Conservation (phyloP, 2,329 filamentous ascomycete genomes). For the Scedosporium aurantiacum region DNA sequence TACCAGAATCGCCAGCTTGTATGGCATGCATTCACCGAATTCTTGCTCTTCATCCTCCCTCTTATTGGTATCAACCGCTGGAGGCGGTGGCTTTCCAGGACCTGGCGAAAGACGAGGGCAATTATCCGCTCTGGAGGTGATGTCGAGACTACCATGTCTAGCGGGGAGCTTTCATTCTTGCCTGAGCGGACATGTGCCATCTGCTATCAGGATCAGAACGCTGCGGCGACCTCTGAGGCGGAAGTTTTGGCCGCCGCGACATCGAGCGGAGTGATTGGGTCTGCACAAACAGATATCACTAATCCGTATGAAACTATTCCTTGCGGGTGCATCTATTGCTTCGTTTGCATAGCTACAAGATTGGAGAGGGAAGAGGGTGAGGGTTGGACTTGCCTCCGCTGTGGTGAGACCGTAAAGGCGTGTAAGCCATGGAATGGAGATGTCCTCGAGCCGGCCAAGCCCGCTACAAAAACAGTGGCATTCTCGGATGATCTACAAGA, state of each 20-base stretch:
- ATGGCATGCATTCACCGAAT: slow-evolving; percentile 99
- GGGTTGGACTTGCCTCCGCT: slow-evolving; percentile 84
- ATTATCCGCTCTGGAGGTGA: slow-evolving; percentile 38
- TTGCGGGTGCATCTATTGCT: slow-evolving; percentile 91
- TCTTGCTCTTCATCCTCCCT: slow-evolving; percentile 91
- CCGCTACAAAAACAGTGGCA: slow-evolving; percentile 45
- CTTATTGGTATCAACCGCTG: slow-evolving; percentile 91
- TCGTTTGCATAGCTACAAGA: slow-evolving; percentile 82
- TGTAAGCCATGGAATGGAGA: slow-evolving; percentile 90
- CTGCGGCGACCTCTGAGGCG: slow-evolving; percentile 56
- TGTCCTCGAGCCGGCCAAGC: slow-evolving; percentile 51
- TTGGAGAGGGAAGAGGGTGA: slow-evolving; percentile 90
- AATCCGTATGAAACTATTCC: slow-evolving; percentile 89
- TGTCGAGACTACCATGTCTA: slow-evolving; percentile 38
- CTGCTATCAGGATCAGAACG: slow-evolving; percentile 89
- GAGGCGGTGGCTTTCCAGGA: slow-evolving; percentile 76
- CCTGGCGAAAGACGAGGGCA: slow-evolving; percentile 71
- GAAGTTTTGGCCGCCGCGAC: slow-evolving; percentile 63
- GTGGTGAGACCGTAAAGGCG: slow-evolving; percentile 70
- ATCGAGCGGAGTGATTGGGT: slow-evolving; percentile 71
- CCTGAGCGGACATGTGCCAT: slow-evolving; percentile 94
- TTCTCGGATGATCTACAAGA: slow-evolving; percentile 43
- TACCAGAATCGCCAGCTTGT: slow-evolving; percentile 95
- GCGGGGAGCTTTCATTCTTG: slow-evolving; percentile 71
- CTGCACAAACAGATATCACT: slow-evolving; percentile 83